These are phyloP conservation scores for Candida golubevii DNA, from an alignment of 805 yeast genomes.

Conservation along the genomic window DNA sequence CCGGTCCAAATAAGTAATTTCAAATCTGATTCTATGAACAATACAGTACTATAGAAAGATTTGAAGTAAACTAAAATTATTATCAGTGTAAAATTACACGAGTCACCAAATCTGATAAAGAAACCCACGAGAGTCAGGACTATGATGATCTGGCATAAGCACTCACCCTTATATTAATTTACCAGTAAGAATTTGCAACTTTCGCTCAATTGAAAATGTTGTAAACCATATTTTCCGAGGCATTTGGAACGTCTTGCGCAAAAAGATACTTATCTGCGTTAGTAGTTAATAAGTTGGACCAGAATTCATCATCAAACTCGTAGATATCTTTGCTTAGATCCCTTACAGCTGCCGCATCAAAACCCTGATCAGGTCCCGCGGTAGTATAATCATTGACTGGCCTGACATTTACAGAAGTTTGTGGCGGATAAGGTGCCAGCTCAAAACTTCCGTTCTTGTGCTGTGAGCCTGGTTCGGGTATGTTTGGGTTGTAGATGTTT, in stretches of 20 bases:
- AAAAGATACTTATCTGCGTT: slow-evolving; percentile 33
- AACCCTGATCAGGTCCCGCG: neutral
- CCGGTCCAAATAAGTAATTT: no score
- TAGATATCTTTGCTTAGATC: slow-evolving; percentile 5
- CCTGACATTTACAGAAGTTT: neutral
- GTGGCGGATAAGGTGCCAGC: neutral
- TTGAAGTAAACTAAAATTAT: no score
- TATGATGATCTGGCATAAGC: no score
- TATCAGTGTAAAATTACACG: no score
- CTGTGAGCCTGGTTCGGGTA: neutral
- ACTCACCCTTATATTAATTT: no score
- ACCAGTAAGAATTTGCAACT: no score
- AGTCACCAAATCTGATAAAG: no score
- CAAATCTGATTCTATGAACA: no score
- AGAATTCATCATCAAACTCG: slow-evolving; percentile 64
- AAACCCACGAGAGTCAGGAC: no score
- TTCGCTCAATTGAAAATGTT: slow-evolving; percentile 4
- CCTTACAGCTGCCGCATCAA: neutral
- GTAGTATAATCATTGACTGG: neutral
- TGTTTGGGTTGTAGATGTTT: neutral
- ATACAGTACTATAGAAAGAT: no score
- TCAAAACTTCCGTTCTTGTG: neutral
- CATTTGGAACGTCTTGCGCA: slow-evolving; percentile 19
- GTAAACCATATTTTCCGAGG: slow-evolving; percentile 12
- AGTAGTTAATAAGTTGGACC: slow-evolving; percentile 53